Conservation (phyloP, 345 rosid species). For the Moricandia moricandioides region DNA sequence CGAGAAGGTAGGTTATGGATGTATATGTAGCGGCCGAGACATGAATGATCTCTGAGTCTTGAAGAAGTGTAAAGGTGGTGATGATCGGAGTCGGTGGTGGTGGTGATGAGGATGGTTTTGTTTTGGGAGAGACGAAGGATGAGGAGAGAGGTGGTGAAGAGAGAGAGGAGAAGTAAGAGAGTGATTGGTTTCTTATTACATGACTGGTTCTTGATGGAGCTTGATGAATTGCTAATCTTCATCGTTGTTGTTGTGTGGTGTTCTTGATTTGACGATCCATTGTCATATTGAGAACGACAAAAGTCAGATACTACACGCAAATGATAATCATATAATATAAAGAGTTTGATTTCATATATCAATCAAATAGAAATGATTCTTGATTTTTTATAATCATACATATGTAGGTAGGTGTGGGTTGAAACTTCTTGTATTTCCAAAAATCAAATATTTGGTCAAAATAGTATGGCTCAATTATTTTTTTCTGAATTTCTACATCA, state of each 20-base stretch:
- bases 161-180: slow-evolving; percentile 29
- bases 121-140: slow-evolving; percentile 22
- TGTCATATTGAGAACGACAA: background rate
- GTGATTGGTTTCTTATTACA: slow-evolving; percentile 11
- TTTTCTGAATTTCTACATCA: background rate
- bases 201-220: background rate
- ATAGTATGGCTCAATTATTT: background rate
- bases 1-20: slow-evolving; percentile 46
- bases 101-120: slow-evolving; percentile 23
- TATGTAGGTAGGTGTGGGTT: background rate
- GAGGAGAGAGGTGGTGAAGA: slow-evolving; percentile 18
- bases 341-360: background rate
- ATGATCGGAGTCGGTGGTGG: background rate
- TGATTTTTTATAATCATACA: background rate
- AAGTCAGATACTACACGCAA: background rate
- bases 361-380: background rate
- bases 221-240: slow-evolving; percentile 11
- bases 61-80: background rate
- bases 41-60: slow-evolving; percentile 17
- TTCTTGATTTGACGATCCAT: slow-evolving; percentile 25
- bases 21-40: slow-evolving; percentile 47
- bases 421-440: background rate
- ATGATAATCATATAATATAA: background rate
- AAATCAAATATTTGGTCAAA: background rate
- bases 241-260: background rate